Evolutionary conservation across 306 rosid species (phyloP), one percentile per base, ranked within the genome.

Genomic region (Betula pendula): DNA sequence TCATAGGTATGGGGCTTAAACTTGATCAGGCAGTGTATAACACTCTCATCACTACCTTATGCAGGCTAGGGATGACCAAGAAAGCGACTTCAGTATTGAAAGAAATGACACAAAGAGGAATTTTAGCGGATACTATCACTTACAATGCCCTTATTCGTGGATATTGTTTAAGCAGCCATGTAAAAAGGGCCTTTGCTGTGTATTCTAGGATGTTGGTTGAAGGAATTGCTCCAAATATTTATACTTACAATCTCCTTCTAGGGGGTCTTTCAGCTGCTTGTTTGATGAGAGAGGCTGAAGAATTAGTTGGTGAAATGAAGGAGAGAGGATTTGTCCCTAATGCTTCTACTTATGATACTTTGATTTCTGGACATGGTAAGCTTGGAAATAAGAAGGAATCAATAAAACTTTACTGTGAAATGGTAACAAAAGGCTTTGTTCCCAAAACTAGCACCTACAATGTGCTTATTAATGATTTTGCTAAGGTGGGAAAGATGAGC

Each of bases 41-140:
- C 77, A 84, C 79, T 73, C 93, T 95, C 75, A 90, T 95, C 38
- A 77, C 81, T 65, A 83, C 82, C 62, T 77, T 95, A 24, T 90
- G 99, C 87, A 87, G 89, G 79, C 75, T 89, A 49, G 97, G 97
- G 74, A 95, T 95, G 97, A 92, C 97, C 20, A 83, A 17, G 70
- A 90, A 78, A 82, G 99, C 97, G 58, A 83, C 92, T 77, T 73
- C 73, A 35, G 96, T 92, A 44, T 79, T 89, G 74, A 68, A 71
- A 51, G 96, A 88, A 75, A 92, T 95, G 97, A 79, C 22, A 48
- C 52, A 67, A 65, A 81, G 79, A 68, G 90, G 96, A 83, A 43
- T 88, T 82, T 47, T 69, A 69, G 88, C 93, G 27, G 92, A 90
- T 83, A 75, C 58, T 60, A 74, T 69, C 62, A 95, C 99, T 38